Evolutionary conservation across 495 filamentous ascomycete species (phyloP).

Genomic region (Oidiodendron maius): DNA sequence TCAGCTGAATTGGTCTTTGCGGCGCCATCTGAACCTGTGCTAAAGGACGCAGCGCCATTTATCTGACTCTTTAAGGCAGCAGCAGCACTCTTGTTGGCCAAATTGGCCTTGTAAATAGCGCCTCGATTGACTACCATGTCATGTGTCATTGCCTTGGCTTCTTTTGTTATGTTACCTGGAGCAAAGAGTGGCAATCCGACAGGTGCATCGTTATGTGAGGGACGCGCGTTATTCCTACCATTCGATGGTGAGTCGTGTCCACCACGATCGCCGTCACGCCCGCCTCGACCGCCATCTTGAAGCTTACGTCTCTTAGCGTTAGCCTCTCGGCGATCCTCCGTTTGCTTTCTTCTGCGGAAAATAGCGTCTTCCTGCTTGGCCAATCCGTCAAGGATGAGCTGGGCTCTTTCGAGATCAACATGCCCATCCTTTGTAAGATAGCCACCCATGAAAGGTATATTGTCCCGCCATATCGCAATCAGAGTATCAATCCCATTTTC

Average conservation of each 20-base stretch:
- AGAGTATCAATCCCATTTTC: conserved; percentile 96
- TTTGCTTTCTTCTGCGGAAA: conserved; percentile 76
- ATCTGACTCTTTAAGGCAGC: conserved; percentile 79
- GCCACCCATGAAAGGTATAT: conserved; percentile 83
- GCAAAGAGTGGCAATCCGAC: conserved; percentile 21
- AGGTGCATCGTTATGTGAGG: conserved; percentile 10
- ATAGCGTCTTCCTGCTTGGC: conserved; percentile 95
- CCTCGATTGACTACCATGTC: conserved; percentile 82
- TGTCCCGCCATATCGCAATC: conserved; percentile 92
- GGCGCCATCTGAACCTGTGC: conserved; percentile 8
- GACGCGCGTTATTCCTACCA: conserved; percentile 17
- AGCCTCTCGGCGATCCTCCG: conserved; percentile 74
- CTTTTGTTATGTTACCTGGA: conserved; percentile 54
- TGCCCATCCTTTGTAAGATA: conserved; percentile 94
- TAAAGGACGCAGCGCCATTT: conserved; percentile 31
- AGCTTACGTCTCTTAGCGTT: conserved; percentile 72
- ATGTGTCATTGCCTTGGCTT: conserved; percentile 61
- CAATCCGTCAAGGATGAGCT: conserved; percentile 81
- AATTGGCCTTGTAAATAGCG: conserved; percentile 67
- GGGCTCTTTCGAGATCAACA: conserved; percentile 80
- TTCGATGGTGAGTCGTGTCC: conserved; percentile 18
- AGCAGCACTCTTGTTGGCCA: conserved; percentile 91
- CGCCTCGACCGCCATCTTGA: conserved; percentile 45
- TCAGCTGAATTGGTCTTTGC: conserved; percentile 18
- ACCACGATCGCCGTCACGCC: conserved; percentile 31